Evolutionary conservation across 2,329 filamentous ascomycete genomes (phyloP), one percentile per base, ranked within the genome.

Genomic region (Aspergillus pseudoterreus): DNA sequence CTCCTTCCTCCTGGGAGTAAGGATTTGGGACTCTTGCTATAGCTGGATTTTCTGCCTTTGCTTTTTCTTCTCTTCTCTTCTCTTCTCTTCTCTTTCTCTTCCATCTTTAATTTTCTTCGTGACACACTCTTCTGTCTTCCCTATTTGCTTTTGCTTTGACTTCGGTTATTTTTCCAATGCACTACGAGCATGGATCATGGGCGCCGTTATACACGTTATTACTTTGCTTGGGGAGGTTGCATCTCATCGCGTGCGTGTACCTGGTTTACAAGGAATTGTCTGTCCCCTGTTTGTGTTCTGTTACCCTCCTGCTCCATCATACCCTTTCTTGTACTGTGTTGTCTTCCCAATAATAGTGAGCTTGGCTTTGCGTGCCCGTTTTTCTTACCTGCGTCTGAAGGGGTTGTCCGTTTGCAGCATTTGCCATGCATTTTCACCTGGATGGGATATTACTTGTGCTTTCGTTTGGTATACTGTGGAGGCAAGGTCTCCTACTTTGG

Each of bases 1-100:
- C 61, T 59, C 66, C 63, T 64, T 58, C 60, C 56, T 63, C 63
- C 65, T 59, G 58, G 66, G 67, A 68, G 64, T 68, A 67, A 62
- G 66, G 64, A 63, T 64, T 58, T 58, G 53, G 63, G 60, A 59
- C 62, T 54, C 62, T 63, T 57, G 58, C 61, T 63, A 52, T 49
- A 46, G 52, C 50, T 56, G 52, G 50, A 33, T 54, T 45, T 45
- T 47, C 45, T 55, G 24, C 47, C n/a, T 45, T 22, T n/a, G 4
- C n/a, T 46, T 48, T 57, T 55, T 58, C 55, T 53, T 57, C 47
- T 51, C 56, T 52, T 57, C 53, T 58, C 42, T 52, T 58, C 54
- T 56, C 55, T 55, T 45, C 21, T 47, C 17, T 47, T 41, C 22
- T 47, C 21, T 30, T 30, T 41, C 27, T 15, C 27, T 39, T 39